Percentiles rank a stretch among this genome's conserved stretches.
Evolutionary conservation across 2,329 filamentous ascomycete genomes (phyloP).

Genomic region (Pleomassaria siparia): DNA sequence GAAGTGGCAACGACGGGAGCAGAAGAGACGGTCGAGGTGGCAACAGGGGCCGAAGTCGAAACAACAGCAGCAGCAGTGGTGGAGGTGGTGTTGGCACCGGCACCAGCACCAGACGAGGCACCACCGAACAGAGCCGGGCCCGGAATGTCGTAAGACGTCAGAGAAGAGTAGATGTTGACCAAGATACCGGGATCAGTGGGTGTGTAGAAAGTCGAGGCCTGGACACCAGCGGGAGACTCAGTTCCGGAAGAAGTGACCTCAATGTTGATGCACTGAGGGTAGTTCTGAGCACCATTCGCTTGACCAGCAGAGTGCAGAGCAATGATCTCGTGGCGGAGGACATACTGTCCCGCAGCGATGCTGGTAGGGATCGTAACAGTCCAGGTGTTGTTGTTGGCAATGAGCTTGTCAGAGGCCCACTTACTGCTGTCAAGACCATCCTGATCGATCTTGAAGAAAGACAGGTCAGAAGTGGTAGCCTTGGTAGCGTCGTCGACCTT

Average conservation of each 20-base stretch:
- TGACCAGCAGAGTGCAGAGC: constrained; percentile 50
- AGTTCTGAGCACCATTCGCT: constrained; percentile 53
- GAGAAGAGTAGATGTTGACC: constrained; percentile 38
- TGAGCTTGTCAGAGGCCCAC: constrained; percentile 40
- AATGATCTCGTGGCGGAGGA: constrained; percentile 57
- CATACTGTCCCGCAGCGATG: constrained; percentile 52
- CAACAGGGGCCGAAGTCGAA: constrained; percentile 12
- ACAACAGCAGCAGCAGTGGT: constrained; percentile 18
- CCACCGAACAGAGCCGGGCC: constrained; percentile 60
- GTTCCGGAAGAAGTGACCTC: constrained; percentile 49
- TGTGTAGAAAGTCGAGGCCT: constrained; percentile 46
- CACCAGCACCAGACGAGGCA: constrained; percentile 56
- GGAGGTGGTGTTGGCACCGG: constrained; percentile 66
- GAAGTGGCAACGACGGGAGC: constrained; percentile 6
- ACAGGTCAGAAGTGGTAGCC: constrained; percentile 14
- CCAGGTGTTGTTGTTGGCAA: constrained; percentile 50
- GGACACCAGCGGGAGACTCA: constrained; percentile 54
- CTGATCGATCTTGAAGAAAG: constrained; percentile 37
- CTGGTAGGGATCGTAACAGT: constrained; percentile 48
- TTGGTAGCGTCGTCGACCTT: constrained; percentile 22
- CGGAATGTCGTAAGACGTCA: constrained; percentile 36
- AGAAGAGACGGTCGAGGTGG: constrained; percentile 11
- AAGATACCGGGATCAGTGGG: constrained; percentile 47
- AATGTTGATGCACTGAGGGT: constrained; percentile 56
- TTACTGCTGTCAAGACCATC: constrained; percentile 27